Evolutionary conservation across 2,329 filamentous ascomycete species (phyloP), one percentile per base, ranked within the genome.

Genomic region (Aspergillus quadricinctus): DNA sequence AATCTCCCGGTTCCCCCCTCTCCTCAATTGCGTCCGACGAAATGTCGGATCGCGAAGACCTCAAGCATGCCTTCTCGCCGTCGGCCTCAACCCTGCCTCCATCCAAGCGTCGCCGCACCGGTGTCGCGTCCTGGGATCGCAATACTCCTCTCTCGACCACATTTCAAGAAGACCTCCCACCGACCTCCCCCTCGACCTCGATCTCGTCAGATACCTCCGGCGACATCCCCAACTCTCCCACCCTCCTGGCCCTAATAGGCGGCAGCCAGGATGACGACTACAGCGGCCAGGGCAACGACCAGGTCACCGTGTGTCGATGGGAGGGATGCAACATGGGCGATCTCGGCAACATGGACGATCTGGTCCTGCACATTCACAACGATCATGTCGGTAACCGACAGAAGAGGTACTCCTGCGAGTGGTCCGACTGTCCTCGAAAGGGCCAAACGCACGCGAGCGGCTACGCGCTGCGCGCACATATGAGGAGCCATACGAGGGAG

Each of bases 321-420:
- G 87, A 90, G 61, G 87, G 86, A 56, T 94, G 89, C 69, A 78
- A 80, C 43, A 84, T 80, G 3, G 88, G 86, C 41, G 88, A 92
- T 66, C 75, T 90, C 62, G 81, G 84, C 17, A 89, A 92, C 69
- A 93, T 93, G 89, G 89, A 94, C 73, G 84, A 80, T 61, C 75
- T 94, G 46, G 89, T 94, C 45, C 84, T 89, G 65, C 89, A 94
- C 69, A 89, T 94, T 57, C 93, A 97, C 75, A 88, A 92, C 68
- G 90, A 93, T 57, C 94, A 99, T 75, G 96, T 97, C 68, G 91
- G 94, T 69, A 90, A 87, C 59, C 85, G 92, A 54, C 90, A 94
- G 77, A 96, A 96, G 77, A 96, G 94, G 74, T 97, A 97, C 72
- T 92, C 90, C n/a, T 99, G 94, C 76, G 93, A 97, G 76, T 99